Conservation (phyloP, 1,284 basidiomycete species). For the Cutaneotrichosporon cavernicola region DNA sequence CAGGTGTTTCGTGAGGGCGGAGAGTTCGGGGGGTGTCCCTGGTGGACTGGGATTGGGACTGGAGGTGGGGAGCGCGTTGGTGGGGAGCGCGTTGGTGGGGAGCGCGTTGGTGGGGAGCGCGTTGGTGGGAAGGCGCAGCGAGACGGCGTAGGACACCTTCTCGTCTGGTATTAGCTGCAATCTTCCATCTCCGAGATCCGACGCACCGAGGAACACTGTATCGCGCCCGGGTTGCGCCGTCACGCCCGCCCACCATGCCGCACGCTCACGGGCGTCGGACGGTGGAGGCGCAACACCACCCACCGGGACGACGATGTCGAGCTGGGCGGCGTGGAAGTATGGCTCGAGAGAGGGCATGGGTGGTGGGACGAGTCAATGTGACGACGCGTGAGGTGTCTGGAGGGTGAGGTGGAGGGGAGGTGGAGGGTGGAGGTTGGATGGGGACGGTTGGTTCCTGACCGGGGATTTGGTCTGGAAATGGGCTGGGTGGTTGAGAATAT, state of each 20-base stretch:
- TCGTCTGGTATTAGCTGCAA: slow-evolving; percentile 59
- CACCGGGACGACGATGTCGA: slow-evolving; percentile 64
- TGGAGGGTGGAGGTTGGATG: too few species aligned
- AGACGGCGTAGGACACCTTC: slow-evolving; percentile 67
- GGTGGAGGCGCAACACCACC: neutral
- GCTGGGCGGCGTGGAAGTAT: slow-evolving; percentile 3
- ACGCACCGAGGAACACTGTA: slow-evolving; percentile 66
- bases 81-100: slow-evolving; percentile 29
- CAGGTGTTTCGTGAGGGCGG: slow-evolving; percentile 12
- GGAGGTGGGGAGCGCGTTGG: neutral
- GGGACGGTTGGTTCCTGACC: too few species aligned
- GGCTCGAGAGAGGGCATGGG: neutral
- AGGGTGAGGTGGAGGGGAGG: too few species aligned
- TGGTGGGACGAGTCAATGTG: neutral
- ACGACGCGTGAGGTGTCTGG: neutral
- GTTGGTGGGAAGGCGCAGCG: slow-evolving; percentile 58
- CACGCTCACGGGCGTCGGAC: slow-evolving; percentile 37
- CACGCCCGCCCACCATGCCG: slow-evolving; percentile 61
- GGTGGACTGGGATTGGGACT: too few species aligned
- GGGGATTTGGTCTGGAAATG: too few species aligned
- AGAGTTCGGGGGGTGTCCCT: slow-evolving; percentile 4
- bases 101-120: slow-evolving; percentile 32
- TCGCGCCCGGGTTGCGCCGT: slow-evolving; percentile 54
- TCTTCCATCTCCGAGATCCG: too few species aligned
- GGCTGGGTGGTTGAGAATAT: neutral